These are phyloP conservation scores for Diaporthe aspalathi DNA, from an alignment of 2,329 filamentous ascomycete species.

Conservation along the genomic window DNA sequence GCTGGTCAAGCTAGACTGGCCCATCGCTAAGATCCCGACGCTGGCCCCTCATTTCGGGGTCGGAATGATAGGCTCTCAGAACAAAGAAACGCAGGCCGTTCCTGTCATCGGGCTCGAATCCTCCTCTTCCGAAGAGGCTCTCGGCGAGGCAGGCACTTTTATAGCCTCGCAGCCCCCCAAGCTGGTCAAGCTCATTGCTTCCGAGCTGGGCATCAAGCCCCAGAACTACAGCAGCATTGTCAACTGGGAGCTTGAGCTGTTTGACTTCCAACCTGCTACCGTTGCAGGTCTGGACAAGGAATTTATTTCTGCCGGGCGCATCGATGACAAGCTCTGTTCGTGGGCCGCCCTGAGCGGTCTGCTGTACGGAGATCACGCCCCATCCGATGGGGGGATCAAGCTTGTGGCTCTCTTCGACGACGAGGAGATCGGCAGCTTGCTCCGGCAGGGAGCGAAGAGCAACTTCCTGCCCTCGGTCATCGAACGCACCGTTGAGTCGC, in stretches of 20 bases:
- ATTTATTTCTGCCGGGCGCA: slow-evolving; percentile 93
- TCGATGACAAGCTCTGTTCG: slow-evolving; percentile 97
- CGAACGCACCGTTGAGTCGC: slow-evolving; percentile 81
- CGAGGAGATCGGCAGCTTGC: slow-evolving; percentile 92
- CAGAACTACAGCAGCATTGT: slow-evolving; percentile 79
- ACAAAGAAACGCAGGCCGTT: slow-evolving; percentile 92
- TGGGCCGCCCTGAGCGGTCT: slow-evolving; percentile 91
- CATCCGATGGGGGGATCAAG: slow-evolving; percentile 78
- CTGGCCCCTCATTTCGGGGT: slow-evolving; percentile 94
- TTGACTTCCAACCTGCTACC: slow-evolving; percentile 86
- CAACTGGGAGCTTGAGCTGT: slow-evolving; percentile 98
- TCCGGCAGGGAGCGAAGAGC: slow-evolving; percentile 88
- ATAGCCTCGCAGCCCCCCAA: slow-evolving; percentile 84
- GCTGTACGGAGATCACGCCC: slow-evolving; percentile 70
- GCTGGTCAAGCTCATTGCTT: slow-evolving; percentile 84
- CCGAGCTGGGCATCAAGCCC: slow-evolving; percentile 74
- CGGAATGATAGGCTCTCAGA: slow-evolving; percentile 74
- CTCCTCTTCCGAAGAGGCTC: slow-evolving; percentile 51
- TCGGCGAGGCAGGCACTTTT: slow-evolving; percentile 79
- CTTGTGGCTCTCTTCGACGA: slow-evolving; percentile 96
- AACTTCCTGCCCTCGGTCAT: slow-evolving; percentile 88
- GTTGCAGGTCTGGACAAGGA: slow-evolving; percentile 89
- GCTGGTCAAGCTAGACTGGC: slow-evolving; percentile 93
- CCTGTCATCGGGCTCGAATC: slow-evolving; percentile 91
- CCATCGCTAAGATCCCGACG: slow-evolving; percentile 89